Evolutionary conservation across 305 asterid genomes (phyloP).

Genomic region (Fraxinus baroniana): DNA sequence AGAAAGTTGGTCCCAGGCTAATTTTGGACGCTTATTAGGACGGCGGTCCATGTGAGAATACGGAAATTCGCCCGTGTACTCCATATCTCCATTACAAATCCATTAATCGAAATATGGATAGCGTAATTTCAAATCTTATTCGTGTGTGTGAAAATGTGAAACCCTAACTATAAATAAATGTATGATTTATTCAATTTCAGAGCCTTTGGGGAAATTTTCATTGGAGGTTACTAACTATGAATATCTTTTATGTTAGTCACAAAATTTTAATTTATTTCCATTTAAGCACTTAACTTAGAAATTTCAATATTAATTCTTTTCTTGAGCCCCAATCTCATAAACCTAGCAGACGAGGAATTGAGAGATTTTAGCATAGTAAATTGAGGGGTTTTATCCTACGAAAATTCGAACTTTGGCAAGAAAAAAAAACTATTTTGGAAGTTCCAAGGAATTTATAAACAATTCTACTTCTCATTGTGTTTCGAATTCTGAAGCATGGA

Average conservation of each 20-base stretch:
- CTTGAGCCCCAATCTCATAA: not conserved
- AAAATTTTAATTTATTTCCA: not conserved
- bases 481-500: not conserved
- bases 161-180: not conserved
- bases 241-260: not conserved
- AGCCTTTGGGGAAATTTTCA: not conserved
- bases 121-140: not conserved
- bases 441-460: not conserved
- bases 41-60: constrained; percentile 43
- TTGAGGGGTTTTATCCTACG: not conserved
- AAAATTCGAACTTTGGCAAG: not conserved
- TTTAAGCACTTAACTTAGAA: not conserved
- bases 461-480: constrained; percentile 1
- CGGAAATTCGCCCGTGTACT: constrained; percentile 30
- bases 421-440: not conserved
- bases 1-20: constrained; percentile 45
- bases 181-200: not conserved
- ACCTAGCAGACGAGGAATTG: not conserved
- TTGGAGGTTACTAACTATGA: not conserved
- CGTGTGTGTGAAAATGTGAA: not conserved
- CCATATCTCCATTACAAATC: constrained; percentile 24
- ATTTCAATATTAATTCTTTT: not conserved
- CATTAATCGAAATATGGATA: not conserved
- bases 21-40: constrained; percentile 48
- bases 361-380: not conserved